Evolutionary conservation across 306 rosid genomes (phyloP).

Genomic region (Elaeagnus macrophylla): DNA sequence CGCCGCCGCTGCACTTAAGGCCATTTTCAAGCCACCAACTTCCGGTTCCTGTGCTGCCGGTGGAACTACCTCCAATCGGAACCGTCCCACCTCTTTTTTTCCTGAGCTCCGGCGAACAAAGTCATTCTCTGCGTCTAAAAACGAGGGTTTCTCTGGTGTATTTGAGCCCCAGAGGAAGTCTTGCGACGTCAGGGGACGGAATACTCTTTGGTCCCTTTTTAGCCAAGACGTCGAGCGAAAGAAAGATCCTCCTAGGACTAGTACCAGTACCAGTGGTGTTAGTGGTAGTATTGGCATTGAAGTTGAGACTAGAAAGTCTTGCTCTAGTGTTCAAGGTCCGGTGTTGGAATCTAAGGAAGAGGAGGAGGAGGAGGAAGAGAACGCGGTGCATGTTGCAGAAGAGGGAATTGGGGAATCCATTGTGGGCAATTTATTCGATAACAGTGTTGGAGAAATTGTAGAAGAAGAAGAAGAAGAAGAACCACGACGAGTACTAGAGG

Average conservation of each 20-base stretch:
- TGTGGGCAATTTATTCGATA: conserved; percentile 39
- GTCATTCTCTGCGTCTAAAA: conserved; percentile 90
- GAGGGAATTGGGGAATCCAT: conserved; percentile 31
- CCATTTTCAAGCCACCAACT: conserved; percentile 63
- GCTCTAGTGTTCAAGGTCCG: conserved; percentile 41
- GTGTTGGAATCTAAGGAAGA: conserved; percentile 51
- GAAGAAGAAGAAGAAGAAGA: conserved; percentile 36
- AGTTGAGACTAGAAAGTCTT: conserved; percentile 35
- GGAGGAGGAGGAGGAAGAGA: conserved; percentile 27
- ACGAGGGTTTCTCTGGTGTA: conserved; percentile 68
- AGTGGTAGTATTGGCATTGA: conserved; percentile 23
- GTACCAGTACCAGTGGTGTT: conserved; percentile 1
- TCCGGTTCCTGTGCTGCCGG: conserved; percentile 25
- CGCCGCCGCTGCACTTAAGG: conserved; percentile 85
- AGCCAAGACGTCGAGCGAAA: conserved; percentile 64
- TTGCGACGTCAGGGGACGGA: conserved; percentile 85
- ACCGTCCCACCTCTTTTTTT: conserved; percentile 43
- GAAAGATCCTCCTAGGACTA: conserved; percentile 21
- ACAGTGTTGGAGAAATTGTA: conserved; percentile 56
- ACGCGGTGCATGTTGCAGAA: conserved; percentile 8
- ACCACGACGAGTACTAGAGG: conserved; percentile 16
- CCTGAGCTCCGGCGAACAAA: conserved; percentile 95
- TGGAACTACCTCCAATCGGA: conserved; percentile 5
- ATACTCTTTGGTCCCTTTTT: conserved; percentile 66
- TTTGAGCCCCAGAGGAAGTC: conserved; percentile 93